A percentile compares a stretch with the other conserved stretches of the same genome.
Conservation (phyloP, 371 early-diverging fungal genomes). For the Saksenaea oblongispora region DNA sequence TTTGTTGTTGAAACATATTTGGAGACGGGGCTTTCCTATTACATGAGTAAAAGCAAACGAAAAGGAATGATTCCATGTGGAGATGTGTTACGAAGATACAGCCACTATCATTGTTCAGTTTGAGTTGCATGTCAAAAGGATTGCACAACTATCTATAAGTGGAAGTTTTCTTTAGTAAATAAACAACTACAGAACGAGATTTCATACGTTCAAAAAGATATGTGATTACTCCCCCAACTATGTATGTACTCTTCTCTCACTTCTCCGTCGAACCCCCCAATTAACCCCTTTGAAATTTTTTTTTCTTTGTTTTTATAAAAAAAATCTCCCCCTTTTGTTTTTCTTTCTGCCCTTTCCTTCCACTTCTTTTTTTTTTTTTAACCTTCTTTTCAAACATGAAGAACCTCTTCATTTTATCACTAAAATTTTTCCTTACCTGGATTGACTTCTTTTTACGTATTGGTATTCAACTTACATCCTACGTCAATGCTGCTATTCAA, state of each 20-base stretch:
- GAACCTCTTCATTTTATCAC: neutral
- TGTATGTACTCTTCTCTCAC: neutral
- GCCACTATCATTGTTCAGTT: constrained; percentile 6
- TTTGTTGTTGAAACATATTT: constrained; percentile 3
- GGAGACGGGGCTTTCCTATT: neutral
- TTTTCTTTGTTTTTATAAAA: constrained; percentile 9
- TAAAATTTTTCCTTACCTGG: neutral
- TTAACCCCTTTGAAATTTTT: constrained; percentile 1
- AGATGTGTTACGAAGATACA: neutral
- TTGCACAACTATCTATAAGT: neutral
- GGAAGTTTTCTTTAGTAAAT: neutral
- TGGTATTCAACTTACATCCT: neutral
- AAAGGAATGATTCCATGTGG: constrained; percentile 4
- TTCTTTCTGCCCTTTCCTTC: neutral
- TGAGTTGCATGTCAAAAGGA: constrained; percentile 1
- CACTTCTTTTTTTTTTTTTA: constrained; percentile 1
- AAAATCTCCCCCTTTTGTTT: constrained; percentile 6
- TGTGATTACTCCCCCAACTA: constrained; percentile 1
- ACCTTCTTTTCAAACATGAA: neutral
- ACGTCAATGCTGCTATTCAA: neutral
- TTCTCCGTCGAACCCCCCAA: neutral
- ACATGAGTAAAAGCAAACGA: neutral
- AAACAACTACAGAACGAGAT: neutral
- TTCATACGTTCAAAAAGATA: constrained; percentile 1
- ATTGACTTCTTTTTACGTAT: neutral